Base-by-base conservation (phyloP, 2,329 filamentous ascomycete species). In the Capronia americana region DNA sequence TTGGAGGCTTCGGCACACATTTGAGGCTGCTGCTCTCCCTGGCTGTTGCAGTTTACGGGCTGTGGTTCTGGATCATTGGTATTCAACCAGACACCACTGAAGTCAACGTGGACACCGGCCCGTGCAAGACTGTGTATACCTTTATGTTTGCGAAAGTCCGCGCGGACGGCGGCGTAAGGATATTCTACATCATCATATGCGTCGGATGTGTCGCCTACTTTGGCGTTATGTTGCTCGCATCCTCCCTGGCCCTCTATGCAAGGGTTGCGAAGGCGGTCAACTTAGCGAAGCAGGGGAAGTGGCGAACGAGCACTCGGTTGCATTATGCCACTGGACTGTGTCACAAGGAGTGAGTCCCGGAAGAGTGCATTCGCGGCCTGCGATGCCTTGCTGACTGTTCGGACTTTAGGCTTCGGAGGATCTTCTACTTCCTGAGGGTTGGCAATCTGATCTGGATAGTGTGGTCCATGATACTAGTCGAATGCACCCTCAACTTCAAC, bases 1-100 rank as follows among this genome's bases (percentile, higher is more conserved):
- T 67, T 20, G 65, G 65, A 28, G 65, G 65, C 12, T 67, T 64
- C 57, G 65, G 65, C 48, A 67, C 65, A 11, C 65, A 67, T 28
- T 57, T 67, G 28, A 57, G 65, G 41, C 61, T 67, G 17, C 32
- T 67, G 17, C 65, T 67, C 11, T 58, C 65, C 20, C 17, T 64
- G 56, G 57, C 57, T 6, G 65, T 67, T 12, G 48, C 61, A 7
- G 26, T 60, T 3, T 67, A 56, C 26, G 65, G 60, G 8, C 55
- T 61, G 12, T 64, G 65, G 65, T 67, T 64, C 53, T 67, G 64
- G 61, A 12, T 50, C 11, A 53, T 34, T 20, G 64, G 60, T 32
- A 59, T 67, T 30, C 30, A 34, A 34, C 46, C 58, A 26, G 54
- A 59, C 48, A 56, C 64, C 10, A 53, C 58, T 20, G 44, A 12